Percentiles rank a stretch among this genome's conserved stretches.
Evolutionary conservation across 768 basidiomycete genomes (phyloP).

Genomic region (Naematelia aurantialba): DNA sequence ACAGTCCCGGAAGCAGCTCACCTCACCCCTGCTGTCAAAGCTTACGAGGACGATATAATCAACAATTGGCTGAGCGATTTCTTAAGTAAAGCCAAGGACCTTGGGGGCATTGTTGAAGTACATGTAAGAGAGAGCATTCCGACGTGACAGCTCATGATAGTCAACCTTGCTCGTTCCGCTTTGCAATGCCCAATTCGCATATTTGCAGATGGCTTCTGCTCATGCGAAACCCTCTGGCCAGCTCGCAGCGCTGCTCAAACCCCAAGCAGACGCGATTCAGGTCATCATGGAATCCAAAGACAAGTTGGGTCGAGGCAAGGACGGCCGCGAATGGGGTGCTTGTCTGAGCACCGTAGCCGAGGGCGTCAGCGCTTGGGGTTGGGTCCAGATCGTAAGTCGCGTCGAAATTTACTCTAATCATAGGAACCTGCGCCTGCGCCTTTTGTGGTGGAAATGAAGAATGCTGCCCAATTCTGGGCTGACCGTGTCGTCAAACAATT

Average conservation of each 20-base stretch:
- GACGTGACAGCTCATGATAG: background rate
- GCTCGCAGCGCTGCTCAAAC: conserved; percentile 61
- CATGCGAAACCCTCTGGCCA: conserved; percentile 77
- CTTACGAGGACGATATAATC: conserved; percentile 70
- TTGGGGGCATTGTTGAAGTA: conserved; percentile 71
- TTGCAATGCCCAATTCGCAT: conserved; percentile 64
- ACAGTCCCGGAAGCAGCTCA: conserved; percentile 49
- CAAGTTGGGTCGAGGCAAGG: conserved; percentile 68
- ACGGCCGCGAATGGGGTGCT: conserved; percentile 62
- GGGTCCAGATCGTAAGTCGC: conserved; percentile 72
- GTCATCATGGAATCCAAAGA: conserved; percentile 79
- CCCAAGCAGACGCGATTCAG: conserved; percentile 68
- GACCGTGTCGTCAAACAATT: conserved; percentile 86
- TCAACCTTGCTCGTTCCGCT: conserved; percentile 53
- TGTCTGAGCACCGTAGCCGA: conserved; percentile 80
- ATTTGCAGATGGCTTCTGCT: conserved; percentile 64
- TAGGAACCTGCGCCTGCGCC: conserved; percentile 73
- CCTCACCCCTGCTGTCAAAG: conserved; percentile 61
- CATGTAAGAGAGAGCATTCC: conserved; percentile 60
- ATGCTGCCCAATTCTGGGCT: conserved; percentile 79
- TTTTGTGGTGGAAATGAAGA: conserved; percentile 75
- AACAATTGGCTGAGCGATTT: conserved; percentile 71
- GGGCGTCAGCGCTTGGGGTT: conserved; percentile 74
- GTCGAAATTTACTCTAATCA: conserved; percentile 3
- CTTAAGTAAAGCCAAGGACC: conserved; percentile 64